Base-by-base conservation (phyloP, 306 rosid genomes). In the Trifolium fragiferum region DNA sequence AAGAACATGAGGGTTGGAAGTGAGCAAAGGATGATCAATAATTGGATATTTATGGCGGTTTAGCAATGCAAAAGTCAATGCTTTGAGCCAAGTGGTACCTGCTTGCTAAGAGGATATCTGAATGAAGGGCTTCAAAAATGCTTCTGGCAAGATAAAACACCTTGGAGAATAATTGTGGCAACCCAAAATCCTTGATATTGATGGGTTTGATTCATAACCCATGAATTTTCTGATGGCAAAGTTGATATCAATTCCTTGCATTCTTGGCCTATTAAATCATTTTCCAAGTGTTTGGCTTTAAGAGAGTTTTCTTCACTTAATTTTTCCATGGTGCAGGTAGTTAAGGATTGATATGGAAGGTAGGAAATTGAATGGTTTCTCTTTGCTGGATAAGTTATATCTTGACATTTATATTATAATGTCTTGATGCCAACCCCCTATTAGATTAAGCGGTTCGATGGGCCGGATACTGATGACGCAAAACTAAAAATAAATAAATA, bases 81-180 rank as follows among this genome's bases (percentile, higher is more conserved):
- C 78, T 10, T 74, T 74, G 50, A 74, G 78, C 78, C 78, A 74
- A 0, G 78, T 74, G 8, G 78, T 74, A 60, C 78, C 78, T 23
- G 78, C 62, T 74, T 74, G 62, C 70, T 19, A 61, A 3, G 38
- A 74, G 10, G 51, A 74, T 5, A 13, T 74, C 78, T 0, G 70
- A 30, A 13, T 62, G 37, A 19, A 32, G 12, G 37, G 78, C 62
- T 4, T 74, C n/a, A 1, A 13, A 74, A 74, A 51, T 74, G 70
- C 4, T 60, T 61, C 47, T 74, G 70, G 11, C 78, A 74, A 2
- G 70, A 61, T 4, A 74, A 25, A 30, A 74, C 51, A 5, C 78
- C 78, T 61, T 74, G 70, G 0, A 74, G 62, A 5, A 60, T 43
- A 21, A 59, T 62, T 2, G 78, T 18, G 16, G 1, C 12, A 60